Base-by-base conservation (phyloP, 352 stramenopile species). In the Phytophthora cactorum region DNA sequence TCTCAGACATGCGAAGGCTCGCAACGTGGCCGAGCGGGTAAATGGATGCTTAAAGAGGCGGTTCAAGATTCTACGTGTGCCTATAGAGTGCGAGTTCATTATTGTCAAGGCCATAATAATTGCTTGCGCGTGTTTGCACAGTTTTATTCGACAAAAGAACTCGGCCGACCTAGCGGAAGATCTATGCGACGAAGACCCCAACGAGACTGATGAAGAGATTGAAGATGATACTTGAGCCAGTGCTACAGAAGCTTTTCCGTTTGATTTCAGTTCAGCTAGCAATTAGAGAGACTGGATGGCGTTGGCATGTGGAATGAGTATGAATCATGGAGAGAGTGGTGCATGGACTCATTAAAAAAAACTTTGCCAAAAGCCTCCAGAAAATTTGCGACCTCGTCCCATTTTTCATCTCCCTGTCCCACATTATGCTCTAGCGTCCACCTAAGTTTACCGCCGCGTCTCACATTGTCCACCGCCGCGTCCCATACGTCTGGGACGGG, bases 251-350 rank as follows among this genome's bases (percentile, higher is more conserved):
- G 43, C 6, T 8, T 7, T 64, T 9, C 47, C 49, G 15, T 66
- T 66, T 29, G 58, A 52, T 25, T 65, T 65, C 22, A 25, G 6
- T 5, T 25, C 34, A 12, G 34, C 58, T 3, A 51, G 10, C 29
- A 65, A 52, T 38, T 58, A 46, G 47, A 29, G n/a, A 36, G 58
- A 65, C 10, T 52, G 47, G 58, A 27, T 47, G 41, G n/a, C 41
- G 15, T 27, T 15, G 3, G 7, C 41, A 58, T 65, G 47, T 52
- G 47, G 36, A 15, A 17, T 0, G 58, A 65, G 36, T 65, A 65
- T 36, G 27, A 34, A 34, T 22, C n/a, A 34, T 5, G 28, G 34
- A 38, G 4, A 14, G 11, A 15, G 2, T 43, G 3, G 39, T 14
- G 11, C 39, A 10, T 45, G 39, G 39, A 6, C 39, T 45, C 39